These are phyloP conservation scores for Somion occarium DNA, from an alignment of 1,284 basidiomycete genomes.

Conservation along the genomic window DNA sequence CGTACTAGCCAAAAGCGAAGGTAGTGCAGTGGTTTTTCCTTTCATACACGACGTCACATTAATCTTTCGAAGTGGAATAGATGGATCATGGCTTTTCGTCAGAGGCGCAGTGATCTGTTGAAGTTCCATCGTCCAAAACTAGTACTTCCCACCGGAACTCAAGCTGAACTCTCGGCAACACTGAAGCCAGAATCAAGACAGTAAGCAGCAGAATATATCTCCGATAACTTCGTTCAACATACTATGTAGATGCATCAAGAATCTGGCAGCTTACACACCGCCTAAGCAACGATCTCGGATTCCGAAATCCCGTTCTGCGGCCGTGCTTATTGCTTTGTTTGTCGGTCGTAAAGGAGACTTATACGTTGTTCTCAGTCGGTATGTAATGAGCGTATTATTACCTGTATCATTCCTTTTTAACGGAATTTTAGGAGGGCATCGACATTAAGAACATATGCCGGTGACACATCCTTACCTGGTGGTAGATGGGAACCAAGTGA, in stretches of 20 bases:
- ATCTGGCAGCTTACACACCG: slow-evolving; percentile 49
- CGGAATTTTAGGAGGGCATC: slow-evolving; percentile 56
- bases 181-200: slow-evolving; percentile 14
- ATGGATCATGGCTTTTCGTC: not conserved
- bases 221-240: not conserved
- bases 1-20: too few species aligned
- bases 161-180: slow-evolving; percentile 5
- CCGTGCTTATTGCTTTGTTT: slow-evolving; percentile 77
- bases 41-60: too few species aligned
- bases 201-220: slow-evolving; percentile 1
- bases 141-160: not conserved
- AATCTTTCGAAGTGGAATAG: too few species aligned
- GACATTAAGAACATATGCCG: slow-evolving; percentile 69
- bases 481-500: slow-evolving; percentile 74
- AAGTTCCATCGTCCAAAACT: slow-evolving; percentile 13
- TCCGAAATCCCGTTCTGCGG: slow-evolving; percentile 58
- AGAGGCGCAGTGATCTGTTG: slow-evolving; percentile 6
- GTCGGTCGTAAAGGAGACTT: slow-evolving; percentile 77
- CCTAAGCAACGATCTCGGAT: slow-evolving; percentile 37
- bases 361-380: slow-evolving; percentile 77
- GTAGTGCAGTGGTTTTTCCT: too few species aligned
- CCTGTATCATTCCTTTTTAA: not conserved
- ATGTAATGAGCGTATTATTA: slow-evolving; percentile 22
- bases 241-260: slow-evolving; percentile 50
- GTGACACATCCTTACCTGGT: slow-evolving; percentile 81